Evolutionary conservation across 108 stramenopile species (phyloP).

Genomic region (Seminavis robusta): DNA sequence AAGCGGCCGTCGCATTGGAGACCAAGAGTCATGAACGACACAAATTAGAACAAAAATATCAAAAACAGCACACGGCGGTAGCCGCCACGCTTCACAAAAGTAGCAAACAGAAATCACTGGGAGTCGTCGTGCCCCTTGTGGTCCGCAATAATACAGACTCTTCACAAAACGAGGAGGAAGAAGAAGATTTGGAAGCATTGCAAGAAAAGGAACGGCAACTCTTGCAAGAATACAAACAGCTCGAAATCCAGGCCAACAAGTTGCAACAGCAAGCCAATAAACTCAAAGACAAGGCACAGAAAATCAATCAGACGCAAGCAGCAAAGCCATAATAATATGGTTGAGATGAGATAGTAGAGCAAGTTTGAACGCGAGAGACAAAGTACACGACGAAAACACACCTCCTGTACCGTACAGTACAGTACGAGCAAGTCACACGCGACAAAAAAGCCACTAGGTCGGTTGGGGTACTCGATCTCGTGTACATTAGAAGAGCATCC

Average conservation of each 20-base stretch:
- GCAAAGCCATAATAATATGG: too few relatives aligned
- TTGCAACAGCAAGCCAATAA: conserved; percentile 27
- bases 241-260: conserved; percentile 19
- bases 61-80: conserved; percentile 13
- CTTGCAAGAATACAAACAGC: conserved; percentile 15
- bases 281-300: conserved; percentile 7
- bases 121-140: not conserved
- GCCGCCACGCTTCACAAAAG: conserved; percentile 11
- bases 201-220: conserved; percentile 25
- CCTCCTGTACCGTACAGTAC: too few relatives aligned
- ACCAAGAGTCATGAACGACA: not conserved
- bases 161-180: conserved; percentile 3
- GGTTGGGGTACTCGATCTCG: too few relatives aligned
- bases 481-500: too few relatives aligned
- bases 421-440: too few relatives aligned
- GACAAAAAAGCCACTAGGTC: too few relatives aligned
- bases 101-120: conserved; percentile 9
- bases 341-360: too few relatives aligned
- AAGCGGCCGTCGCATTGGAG: not conserved
- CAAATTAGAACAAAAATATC: conserved; percentile 2
- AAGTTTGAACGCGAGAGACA: too few relatives aligned
- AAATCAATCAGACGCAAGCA: too few relatives aligned
- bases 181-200: conserved; percentile 19
- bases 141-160: not conserved
- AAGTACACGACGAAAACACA: too few relatives aligned